Evolutionary conservation across 768 basidiomycete species (phyloP).

Genomic region (Boletus rubropictus): DNA sequence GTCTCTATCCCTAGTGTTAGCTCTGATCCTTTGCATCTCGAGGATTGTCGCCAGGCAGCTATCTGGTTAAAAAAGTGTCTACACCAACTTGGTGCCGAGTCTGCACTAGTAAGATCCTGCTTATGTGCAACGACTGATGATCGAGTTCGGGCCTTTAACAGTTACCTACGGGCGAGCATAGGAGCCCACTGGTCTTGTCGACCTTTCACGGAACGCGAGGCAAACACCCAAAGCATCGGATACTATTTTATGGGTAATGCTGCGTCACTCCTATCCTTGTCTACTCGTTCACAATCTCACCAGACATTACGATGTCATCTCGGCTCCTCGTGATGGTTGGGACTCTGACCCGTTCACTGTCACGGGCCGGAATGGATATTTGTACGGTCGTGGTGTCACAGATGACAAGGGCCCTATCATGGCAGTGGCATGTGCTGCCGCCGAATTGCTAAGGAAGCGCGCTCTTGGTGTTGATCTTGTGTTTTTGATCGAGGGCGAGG

Average conservation of each 20-base stretch:
- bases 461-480: conserved; percentile 82
- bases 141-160: conserved; percentile 25
- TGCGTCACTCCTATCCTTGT: background rate
- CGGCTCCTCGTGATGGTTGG: conserved; percentile 74
- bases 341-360: conserved; percentile 77
- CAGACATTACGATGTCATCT: conserved; percentile 96
- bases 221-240: conserved; percentile 55
- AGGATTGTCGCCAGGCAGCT: conserved; percentile 91
- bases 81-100: conserved; percentile 79
- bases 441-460: conserved; percentile 65
- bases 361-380: conserved; percentile 78
- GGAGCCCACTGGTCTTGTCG: conserved; percentile 85
- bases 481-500: conserved; percentile 92
- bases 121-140: background rate
- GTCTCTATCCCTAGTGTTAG: conserved; percentile 86
- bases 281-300: background rate
- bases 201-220: conserved; percentile 73
- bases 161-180: conserved; percentile 71
- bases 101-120: conserved; percentile 52
- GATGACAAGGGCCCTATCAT: conserved; percentile 97
- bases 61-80: conserved; percentile 89
- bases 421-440: conserved; percentile 85
- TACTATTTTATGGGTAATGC: conserved; percentile 85
- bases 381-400: conserved; percentile 86
- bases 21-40: conserved; percentile 55